These are phyloP conservation scores for Crithidia fasciculata DNA, from an alignment of 208 protist genomes.

Conservation along the genomic window DNA sequence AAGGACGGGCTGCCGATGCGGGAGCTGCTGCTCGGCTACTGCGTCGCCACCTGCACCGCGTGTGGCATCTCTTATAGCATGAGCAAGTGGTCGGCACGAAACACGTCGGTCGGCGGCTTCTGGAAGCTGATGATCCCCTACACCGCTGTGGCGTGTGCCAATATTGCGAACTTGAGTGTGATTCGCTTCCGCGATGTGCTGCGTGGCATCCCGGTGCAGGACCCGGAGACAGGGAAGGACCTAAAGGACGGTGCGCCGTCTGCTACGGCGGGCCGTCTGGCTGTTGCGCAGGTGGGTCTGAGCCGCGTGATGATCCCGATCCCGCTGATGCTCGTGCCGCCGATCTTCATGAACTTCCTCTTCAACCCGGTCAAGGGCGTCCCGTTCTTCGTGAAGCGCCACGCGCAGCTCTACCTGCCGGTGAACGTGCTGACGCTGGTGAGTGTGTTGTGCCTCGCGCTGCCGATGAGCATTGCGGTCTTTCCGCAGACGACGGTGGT, in stretches of 20 bases:
- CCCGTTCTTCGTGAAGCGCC: slow-evolving; percentile 41
- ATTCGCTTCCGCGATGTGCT: slow-evolving; percentile 80
- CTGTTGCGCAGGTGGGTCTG: slow-evolving; percentile 72
- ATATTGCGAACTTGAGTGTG: slow-evolving; percentile 78
- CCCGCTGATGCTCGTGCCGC: slow-evolving; percentile 75
- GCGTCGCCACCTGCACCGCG: slow-evolving; percentile 30
- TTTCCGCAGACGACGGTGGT: slow-evolving; percentile 64
- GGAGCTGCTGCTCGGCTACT: slow-evolving; percentile 49
- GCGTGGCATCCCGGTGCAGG: slow-evolving; percentile 70
- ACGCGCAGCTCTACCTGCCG: slow-evolving; percentile 45
- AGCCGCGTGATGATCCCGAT: slow-evolving; percentile 69
- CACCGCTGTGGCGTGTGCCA: slow-evolving; percentile 78
- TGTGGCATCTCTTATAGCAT: slow-evolving; percentile 31
- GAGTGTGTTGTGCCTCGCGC: slow-evolving; percentile 46
- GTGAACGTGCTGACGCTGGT: slow-evolving; percentile 56
- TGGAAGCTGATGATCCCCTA: slow-evolving; percentile 69
- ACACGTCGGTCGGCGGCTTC: slow-evolving; percentile 21
- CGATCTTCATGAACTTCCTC: slow-evolving; percentile 64
- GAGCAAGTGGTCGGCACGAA: slow-evolving; percentile 17
- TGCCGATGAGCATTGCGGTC: slow-evolving; percentile 61
- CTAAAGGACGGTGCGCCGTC: slow-evolving; percentile 51
- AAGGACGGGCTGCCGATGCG: slow-evolving; percentile 62
- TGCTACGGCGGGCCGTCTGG: slow-evolving; percentile 59
- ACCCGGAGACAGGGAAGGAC: slow-evolving; percentile 60
- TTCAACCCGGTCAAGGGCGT: slow-evolving; percentile 41